Evolutionary conservation across 805 yeast genomes (phyloP).

Genomic region (Lachancea mirantina): DNA sequence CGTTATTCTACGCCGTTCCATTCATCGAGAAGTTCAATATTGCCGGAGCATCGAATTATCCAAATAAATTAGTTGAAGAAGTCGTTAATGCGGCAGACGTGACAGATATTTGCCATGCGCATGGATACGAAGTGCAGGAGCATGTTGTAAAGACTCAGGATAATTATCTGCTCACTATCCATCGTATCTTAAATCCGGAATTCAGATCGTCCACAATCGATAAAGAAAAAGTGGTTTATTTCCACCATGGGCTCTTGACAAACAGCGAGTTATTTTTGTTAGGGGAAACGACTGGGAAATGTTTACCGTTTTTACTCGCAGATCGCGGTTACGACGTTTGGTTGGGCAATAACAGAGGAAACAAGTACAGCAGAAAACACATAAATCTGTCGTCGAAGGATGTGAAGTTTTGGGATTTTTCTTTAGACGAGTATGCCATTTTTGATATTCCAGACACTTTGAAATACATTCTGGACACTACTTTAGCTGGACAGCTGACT

Average conservation of each 20-base stretch:
- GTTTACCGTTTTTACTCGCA: slow-evolving; percentile 39
- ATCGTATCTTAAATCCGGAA: slow-evolving; percentile 36
- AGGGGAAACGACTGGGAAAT: slow-evolving; percentile 66
- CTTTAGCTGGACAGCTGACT: slow-evolving; percentile 38
- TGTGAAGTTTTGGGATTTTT: slow-evolving; percentile 69
- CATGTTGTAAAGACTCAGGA: slow-evolving; percentile 64
- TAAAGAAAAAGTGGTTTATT: slow-evolving; percentile 48
- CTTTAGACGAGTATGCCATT: slow-evolving; percentile 76
- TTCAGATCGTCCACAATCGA: slow-evolving; percentile 1
- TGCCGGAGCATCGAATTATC: slow-evolving; percentile 2
- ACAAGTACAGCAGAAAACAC: slow-evolving; percentile 21
- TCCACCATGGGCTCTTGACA: slow-evolving; percentile 77
- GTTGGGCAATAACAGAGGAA: slow-evolving; percentile 84
- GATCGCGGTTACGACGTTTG: slow-evolving; percentile 74
- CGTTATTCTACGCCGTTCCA: slow-evolving; percentile 4
- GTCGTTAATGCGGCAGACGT: slow-evolving; percentile 30
- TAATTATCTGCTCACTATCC: slow-evolving; percentile 61
- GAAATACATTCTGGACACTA: slow-evolving; percentile 54
- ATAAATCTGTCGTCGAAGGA: slow-evolving; percentile 18
- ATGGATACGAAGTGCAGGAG: slow-evolving; percentile 59
- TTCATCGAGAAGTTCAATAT: slow-evolving; percentile 6
- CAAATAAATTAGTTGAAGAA: slow-evolving; percentile 8
- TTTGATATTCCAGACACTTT: slow-evolving; percentile 75
- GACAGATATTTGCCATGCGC: slow-evolving; percentile 48
- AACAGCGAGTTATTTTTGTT: slow-evolving; percentile 76